Base-by-base conservation (phyloP, 306 rosid species). In the Hippophae tibetana region DNA sequence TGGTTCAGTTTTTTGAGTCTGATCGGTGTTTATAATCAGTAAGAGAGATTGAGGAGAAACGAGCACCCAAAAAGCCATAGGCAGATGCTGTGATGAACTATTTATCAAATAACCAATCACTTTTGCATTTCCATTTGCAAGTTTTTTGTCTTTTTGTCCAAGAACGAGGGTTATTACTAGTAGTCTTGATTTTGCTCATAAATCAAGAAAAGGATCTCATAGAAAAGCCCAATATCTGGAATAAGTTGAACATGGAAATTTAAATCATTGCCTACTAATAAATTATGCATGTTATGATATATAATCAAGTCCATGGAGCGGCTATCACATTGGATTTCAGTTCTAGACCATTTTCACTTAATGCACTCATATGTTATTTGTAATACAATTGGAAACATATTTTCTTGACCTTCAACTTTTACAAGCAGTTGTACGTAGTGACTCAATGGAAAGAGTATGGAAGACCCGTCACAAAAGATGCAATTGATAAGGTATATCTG, bases 371-470 rank as follows among this genome's bases (percentile, higher is more conserved):
- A 48, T 14, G 11, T 47, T n/a, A 51, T 42, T 50, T 52, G 23
- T 46, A 18, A 13, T 7, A 23, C 5, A 31, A 42, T 5, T 2
- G 42, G 5, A 58, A 13, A 5, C 7, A 31, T 56, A 11, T 56
- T 56, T 7, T 58, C 40, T 27, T 54, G 58, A 76, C 42, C 10
- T 12, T 3, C 51, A 8, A 31, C 45, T n/a, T 52, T 38, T 54
- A 47, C 47, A 6, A 67, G 71, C 76, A 71, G 76, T 55, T 72
- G 14, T 58, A 43, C 63, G 6, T 68, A 41, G 54, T 13, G n/a
- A 40, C 73, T 53, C 54, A 47, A 53, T 69, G 75, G 81, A 68
- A 68, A 11, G 48, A 64, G 56, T 18, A 9, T 43, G 65, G 71
- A 54, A 65, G 63, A 57, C 78, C 71, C 53, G 59, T 59, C 47